Percentiles rank a stretch among this genome's conserved stretches.
phyloP scores from a whole-genome alignment of 1,284 basidiomycete genomes.

The Anthracocystis walkeri region DNA sequence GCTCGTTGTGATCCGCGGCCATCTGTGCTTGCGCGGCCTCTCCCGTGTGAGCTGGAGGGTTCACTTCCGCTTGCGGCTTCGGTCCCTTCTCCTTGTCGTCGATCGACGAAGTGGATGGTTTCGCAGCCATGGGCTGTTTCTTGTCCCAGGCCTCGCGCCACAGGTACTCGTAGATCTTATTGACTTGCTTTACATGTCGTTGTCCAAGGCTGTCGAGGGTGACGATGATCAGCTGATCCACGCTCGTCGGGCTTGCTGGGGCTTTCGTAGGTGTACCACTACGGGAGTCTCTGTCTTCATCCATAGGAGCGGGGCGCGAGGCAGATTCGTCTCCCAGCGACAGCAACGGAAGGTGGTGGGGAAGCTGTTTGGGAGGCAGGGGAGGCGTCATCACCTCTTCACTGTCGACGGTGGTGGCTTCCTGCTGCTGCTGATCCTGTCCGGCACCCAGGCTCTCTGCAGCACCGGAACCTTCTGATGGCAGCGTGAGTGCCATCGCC shows the following conservation, averaged over 20 bases:
- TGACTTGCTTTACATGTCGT: slow-evolving; percentile 77
- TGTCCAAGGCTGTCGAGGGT: slow-evolving; percentile 83
- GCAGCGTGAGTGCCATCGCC: slow-evolving; percentile 3
- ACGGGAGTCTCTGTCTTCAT: slow-evolving; percentile 13
- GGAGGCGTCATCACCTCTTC: slow-evolving; percentile 18
- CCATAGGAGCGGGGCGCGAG: slow-evolving; percentile 13
- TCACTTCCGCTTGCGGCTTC: neutral
- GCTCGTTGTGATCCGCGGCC: neutral
- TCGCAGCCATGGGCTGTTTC: slow-evolving; percentile 70
- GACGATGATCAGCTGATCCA: slow-evolving; percentile 48
- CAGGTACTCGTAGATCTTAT: slow-evolving; percentile 78
- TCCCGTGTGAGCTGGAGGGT: neutral
- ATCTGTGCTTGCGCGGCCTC: slow-evolving; percentile 1
- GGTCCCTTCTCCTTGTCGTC: slow-evolving; percentile 2
- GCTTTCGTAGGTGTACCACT: slow-evolving; percentile 3
- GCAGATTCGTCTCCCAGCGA: neutral
- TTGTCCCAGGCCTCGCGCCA: slow-evolving; percentile 84
- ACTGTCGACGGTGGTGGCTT: neutral
- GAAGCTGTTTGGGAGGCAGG: slow-evolving; percentile 8
- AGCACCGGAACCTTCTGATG: neutral
- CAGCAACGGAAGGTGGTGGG: slow-evolving; percentile 6
- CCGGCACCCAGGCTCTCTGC: neutral
- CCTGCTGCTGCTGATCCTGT: neutral
- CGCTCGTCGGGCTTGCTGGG: neutral
- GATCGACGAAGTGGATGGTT: neutral